These are phyloP conservation scores for Fusarium acutatum DNA, from an alignment of 2,329 filamentous ascomycete species.

Conservation along the genomic window DNA sequence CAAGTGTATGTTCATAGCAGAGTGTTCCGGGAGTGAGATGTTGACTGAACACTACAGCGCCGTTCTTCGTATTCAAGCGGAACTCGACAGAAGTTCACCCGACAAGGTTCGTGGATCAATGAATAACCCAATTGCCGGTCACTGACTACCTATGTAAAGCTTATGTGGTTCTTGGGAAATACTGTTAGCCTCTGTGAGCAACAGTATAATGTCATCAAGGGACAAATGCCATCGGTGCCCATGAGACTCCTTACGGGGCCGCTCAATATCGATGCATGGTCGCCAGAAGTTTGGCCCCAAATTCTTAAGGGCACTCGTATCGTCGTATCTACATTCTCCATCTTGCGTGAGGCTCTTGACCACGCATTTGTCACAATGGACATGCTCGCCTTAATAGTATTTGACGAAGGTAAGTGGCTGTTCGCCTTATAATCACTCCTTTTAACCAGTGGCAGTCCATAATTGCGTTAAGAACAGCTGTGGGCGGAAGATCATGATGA, in stretches of 20 bases:
- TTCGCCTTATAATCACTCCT: neutral
- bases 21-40: neutral
- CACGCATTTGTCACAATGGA: constrained; percentile 77
- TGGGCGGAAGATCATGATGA: constrained; percentile 75
- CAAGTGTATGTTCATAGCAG: constrained; percentile 66
- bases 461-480: constrained; percentile 73
- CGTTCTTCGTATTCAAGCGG: constrained; percentile 71
- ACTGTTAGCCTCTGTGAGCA: constrained; percentile 74
- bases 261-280: constrained; percentile 79
- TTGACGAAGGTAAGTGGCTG: constrained; percentile 76
- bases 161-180: constrained; percentile 78
- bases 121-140: neutral
- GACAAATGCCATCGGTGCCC: constrained; percentile 67
- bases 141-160: constrained; percentile 47
- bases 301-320: constrained; percentile 71
- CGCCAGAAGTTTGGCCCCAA: constrained; percentile 71
- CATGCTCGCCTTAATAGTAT: constrained; percentile 73
- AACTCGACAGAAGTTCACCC: constrained; percentile 63
- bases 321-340: constrained; percentile 80
- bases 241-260: constrained; percentile 72
- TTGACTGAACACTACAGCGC: constrained; percentile 58
- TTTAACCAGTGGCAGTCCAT: constrained; percentile 65
- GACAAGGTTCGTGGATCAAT: constrained; percentile 66
- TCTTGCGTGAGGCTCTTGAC: constrained; percentile 76
- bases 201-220: constrained; percentile 67